phyloP scores from a whole-genome alignment of 169 alveolate genomes.

The Cryptosporidium tyzzeri region DNA sequence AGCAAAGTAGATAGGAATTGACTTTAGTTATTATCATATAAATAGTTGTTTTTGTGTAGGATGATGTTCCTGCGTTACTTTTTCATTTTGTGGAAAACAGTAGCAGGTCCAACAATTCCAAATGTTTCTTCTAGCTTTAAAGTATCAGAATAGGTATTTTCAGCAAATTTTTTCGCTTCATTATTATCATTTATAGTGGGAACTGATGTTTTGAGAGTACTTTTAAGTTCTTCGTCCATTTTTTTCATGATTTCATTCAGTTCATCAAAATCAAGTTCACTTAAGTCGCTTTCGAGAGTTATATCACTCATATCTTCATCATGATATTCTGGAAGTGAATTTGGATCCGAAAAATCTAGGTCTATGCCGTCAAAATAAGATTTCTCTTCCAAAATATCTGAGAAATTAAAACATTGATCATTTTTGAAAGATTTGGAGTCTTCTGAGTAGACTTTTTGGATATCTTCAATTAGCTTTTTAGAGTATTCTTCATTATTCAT shows the following conservation, averaged over 20 bases:
- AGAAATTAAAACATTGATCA: not conserved
- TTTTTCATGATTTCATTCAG: conserved; percentile 15
- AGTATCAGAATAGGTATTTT: conserved; percentile 10
- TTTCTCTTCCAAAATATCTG: conserved; percentile 19
- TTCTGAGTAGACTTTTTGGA: conserved; percentile 21
- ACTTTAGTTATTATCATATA: too few species aligned
- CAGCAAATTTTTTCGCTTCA: conserved; percentile 27
- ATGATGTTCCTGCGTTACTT: not conserved
- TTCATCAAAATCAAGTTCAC: conserved; percentile 25
- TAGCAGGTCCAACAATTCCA: conserved; percentile 63
- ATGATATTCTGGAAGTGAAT: not conserved
- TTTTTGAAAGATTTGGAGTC: not conserved
- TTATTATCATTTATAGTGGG: conserved; percentile 9
- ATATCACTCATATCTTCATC: conserved; percentile 7
- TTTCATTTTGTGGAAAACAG: conserved; percentile 12
- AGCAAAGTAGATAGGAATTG: not conserved
- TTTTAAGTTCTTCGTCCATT: conserved; percentile 68
- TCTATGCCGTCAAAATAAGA: conserved; percentile 54
- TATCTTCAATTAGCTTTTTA: conserved; percentile 20
- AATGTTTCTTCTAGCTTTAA: conserved; percentile 39
- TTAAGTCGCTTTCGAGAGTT: not conserved
- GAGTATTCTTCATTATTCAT: conserved; percentile 36
- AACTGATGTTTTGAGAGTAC: conserved; percentile 41
- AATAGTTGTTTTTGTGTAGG: not conserved
- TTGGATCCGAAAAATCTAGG: not conserved